Base-by-base conservation (phyloP, 139 green algal genomes). In the Volvox africanus region DNA sequence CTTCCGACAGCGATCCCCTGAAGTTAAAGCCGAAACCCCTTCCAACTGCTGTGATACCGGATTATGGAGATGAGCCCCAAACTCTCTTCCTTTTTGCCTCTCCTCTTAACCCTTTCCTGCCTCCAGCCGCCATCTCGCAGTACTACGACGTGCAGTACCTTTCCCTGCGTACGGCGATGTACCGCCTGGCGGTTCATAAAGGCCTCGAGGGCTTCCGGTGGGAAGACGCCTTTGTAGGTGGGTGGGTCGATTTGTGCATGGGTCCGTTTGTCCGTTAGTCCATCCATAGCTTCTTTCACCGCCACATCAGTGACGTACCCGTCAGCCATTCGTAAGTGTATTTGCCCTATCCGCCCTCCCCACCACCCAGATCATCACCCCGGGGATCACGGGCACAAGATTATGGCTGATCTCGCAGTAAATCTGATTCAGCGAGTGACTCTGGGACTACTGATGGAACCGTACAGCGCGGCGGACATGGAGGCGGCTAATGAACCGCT, bases 121-220 rank as follows among this genome's bases (percentile, higher is more conserved):
- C 44, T 50, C 36, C 82, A 80, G 83, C 2, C 17, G 50, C 86
- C 44, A 50, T 90, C 30, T 35, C 73, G 30, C 86, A 90, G 69
- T 90, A 84, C 69, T 90, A 90, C 50, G 86, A 90, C 19, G 86
- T 90, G 44, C 73, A 83, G 86, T 83, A 90, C 86, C 30, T 83
- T 50, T 90, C 86, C 0, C 50, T 90, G 1, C 86, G 86, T 65
- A 84, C 86, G 71, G 86, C 86, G 9, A 12, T 90, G 71, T 90
- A 90, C 86, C 86, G 86, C n/a, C 86, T 90, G 71, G 73, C 86
- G 30, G 21, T 65, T 0, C 69, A 71, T 20, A 83, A 90, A 71
- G 69, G 22, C 14, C 0, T 36, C 30, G n/a, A 77, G 17, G 86
- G 86, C 30, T 90, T 90, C 73, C 50, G 71, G 9, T 90, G 86